A percentile compares a stretch with the other conserved stretches of the same genome.
Conservation (phyloP, 441 rosid species). For the Gossypium schwendimanii region DNA sequence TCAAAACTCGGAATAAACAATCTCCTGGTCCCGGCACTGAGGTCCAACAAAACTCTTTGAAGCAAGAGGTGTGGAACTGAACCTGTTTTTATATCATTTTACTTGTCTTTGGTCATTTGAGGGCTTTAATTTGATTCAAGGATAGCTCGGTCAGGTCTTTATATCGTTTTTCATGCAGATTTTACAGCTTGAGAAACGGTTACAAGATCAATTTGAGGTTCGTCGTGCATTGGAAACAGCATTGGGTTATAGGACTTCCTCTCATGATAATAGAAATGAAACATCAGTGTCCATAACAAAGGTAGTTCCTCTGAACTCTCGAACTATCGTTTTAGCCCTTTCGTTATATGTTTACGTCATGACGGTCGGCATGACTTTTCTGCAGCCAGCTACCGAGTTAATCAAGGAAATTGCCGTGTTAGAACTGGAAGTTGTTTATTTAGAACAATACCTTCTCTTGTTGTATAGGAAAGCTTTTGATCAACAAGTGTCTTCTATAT, state of each 20-base stretch:
- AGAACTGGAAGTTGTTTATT: slow-evolving; percentile 79
- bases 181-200: slow-evolving; percentile 65
- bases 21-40: slow-evolving; percentile 34
- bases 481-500: slow-evolving; percentile 41
- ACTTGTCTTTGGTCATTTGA: background rate
- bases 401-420: slow-evolving; percentile 80
- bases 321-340: background rate
- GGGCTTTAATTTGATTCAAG: slow-evolving; percentile 3
- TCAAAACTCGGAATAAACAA: slow-evolving; percentile 34
- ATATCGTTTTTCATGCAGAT: slow-evolving; percentile 39
- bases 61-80: slow-evolving; percentile 61
- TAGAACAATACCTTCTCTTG: slow-evolving; percentile 85
- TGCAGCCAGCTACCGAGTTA: slow-evolving; percentile 68
- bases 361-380: background rate
- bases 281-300: slow-evolving; percentile 39
- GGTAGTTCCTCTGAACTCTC: slow-evolving; percentile 31
- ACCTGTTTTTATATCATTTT: slow-evolving; percentile 1
- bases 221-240: slow-evolving; percentile 74
- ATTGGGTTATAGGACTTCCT: slow-evolving; percentile 49
- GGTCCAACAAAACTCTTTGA: slow-evolving; percentile 47
- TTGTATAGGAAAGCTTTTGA: slow-evolving; percentile 87
- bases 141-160: background rate
- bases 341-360: background rate
- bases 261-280: slow-evolving; percentile 28
- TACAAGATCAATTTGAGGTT: slow-evolving; percentile 70